These are phyloP conservation scores for Lycium barbarum DNA, from an alignment of 257 asterid genomes.

Conservation along the genomic window DNA sequence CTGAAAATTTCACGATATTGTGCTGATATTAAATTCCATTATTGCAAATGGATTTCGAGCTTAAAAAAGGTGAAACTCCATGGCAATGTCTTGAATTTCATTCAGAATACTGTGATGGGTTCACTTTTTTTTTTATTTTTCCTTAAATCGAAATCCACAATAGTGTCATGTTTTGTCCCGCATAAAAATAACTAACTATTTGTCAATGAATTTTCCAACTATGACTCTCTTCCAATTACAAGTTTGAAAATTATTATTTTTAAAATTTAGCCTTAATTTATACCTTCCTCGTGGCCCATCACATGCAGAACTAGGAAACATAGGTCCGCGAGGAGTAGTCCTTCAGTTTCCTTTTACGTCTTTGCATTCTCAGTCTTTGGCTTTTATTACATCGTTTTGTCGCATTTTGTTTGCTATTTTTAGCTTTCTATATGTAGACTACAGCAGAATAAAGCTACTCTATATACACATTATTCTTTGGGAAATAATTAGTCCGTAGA, in stretches of 20 bases:
- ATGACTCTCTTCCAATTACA: background rate
- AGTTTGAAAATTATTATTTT: background rate
- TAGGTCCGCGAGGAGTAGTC: constrained; percentile 6
- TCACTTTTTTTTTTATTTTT: no score
- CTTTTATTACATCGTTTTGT: background rate
- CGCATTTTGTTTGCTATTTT: background rate
- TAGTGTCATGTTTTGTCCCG: background rate
- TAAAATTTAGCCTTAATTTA: background rate
- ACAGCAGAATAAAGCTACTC: background rate
- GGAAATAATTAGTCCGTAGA: background rate
- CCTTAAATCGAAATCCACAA: background rate
- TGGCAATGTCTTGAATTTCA: background rate
- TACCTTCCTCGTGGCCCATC: background rate
- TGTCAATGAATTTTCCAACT: background rate
- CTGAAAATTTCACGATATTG: no score
- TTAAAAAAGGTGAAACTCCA: background rate
- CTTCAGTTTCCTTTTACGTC: constrained; percentile 3
- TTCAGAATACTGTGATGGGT: background rate
- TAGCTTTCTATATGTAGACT: constrained; percentile 4
- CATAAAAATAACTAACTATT: background rate
- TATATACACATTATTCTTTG: background rate
- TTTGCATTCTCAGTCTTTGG: background rate
- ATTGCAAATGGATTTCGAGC: background rate
- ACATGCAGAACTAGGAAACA: background rate
- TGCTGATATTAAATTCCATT: no score